These are phyloP conservation scores for Malassezia caprae DNA, from an alignment of 1,284 basidiomycete species.

Conservation along the genomic window DNA sequence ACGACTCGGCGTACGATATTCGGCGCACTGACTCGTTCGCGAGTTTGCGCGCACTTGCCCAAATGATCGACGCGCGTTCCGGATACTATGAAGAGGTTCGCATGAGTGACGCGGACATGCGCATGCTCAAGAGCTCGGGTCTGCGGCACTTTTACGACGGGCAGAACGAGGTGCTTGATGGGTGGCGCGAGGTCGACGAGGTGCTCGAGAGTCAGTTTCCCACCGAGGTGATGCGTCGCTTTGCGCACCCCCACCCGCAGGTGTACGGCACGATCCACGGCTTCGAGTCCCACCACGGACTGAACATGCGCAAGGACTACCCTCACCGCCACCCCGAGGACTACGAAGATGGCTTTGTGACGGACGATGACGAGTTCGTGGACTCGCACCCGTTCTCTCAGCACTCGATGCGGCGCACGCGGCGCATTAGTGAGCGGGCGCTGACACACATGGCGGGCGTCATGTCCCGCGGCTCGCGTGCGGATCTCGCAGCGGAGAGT, in stretches of 20 bases:
- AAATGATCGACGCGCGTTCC: conserved; percentile 36
- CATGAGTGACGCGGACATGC: conserved; percentile 23
- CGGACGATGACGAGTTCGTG: conserved; percentile 26
- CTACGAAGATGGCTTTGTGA: conserved; percentile 28
- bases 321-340: conserved; percentile 18
- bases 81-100: conserved; percentile 36
- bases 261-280: not conserved
- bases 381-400: conserved; percentile 10
- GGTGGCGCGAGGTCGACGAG: conserved; percentile 44
- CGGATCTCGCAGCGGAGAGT: conserved; percentile 3
- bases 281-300: not conserved
- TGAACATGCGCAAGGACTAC: conserved; percentile 9
- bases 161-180: conserved; percentile 39
- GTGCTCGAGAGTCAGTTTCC: conserved; percentile 45
- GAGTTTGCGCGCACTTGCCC: conserved; percentile 33
- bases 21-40: conserved; percentile 26
- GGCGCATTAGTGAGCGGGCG: conserved; percentile 18
- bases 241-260: conserved; percentile 14
- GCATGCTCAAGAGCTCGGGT: conserved; percentile 21
- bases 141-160: conserved; percentile 36
- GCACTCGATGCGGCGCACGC: conserved; percentile 4
- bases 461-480: not conserved
- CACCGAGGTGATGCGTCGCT: conserved; percentile 41
- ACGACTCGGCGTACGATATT: not conserved
- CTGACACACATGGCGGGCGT: conserved; percentile 13